phyloP scores from a whole-genome alignment of 1,284 basidiomycete species.

The Trichosporon inkin region DNA sequence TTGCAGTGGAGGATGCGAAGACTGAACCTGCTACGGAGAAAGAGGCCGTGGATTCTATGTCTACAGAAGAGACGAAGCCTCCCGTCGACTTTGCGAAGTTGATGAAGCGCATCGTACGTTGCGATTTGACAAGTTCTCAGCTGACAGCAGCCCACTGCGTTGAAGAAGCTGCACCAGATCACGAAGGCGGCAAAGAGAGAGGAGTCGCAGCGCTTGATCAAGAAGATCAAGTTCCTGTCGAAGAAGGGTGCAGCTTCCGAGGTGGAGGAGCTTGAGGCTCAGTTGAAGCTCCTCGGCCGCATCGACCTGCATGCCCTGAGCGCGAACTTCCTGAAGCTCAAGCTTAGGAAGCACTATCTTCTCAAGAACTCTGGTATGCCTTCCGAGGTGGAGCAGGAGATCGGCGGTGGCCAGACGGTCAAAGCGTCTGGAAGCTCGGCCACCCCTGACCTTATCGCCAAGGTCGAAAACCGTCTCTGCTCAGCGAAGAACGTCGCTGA shows the following conservation, averaged over 20 bases:
- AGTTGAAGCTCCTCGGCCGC: conserved; percentile 68
- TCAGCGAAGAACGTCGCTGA: conserved; percentile 71
- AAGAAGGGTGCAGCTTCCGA: conserved; percentile 51
- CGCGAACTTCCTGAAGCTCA: conserved; percentile 62
- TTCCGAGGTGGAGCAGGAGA: conserved; percentile 47
- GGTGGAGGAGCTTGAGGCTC: conserved; percentile 58
- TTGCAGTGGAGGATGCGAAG: conserved; percentile 17
- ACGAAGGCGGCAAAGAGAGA: conserved; percentile 74
- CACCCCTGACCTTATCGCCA: conserved; percentile 56
- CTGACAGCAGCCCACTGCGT: conserved; percentile 38
- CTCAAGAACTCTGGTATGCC: conserved; percentile 40
- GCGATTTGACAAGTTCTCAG: background rate
- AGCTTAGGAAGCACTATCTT: conserved; percentile 67
- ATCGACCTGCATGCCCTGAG: conserved; percentile 61
- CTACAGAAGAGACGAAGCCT: conserved; percentile 3
- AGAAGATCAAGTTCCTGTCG: conserved; percentile 67
- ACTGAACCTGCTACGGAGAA: background rate
- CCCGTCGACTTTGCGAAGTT: conserved; percentile 32
- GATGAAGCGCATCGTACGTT: conserved; percentile 38
- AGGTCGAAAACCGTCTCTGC: conserved; percentile 67
- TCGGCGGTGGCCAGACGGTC: conserved; percentile 18
- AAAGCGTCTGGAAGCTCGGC: conserved; percentile 30
- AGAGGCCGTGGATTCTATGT: background rate
- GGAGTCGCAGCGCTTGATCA: conserved; percentile 76
- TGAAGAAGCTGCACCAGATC: conserved; percentile 47